Conservation (phyloP, 2,329 filamentous ascomycete genomes). For the Xylaria sp. region DNA sequence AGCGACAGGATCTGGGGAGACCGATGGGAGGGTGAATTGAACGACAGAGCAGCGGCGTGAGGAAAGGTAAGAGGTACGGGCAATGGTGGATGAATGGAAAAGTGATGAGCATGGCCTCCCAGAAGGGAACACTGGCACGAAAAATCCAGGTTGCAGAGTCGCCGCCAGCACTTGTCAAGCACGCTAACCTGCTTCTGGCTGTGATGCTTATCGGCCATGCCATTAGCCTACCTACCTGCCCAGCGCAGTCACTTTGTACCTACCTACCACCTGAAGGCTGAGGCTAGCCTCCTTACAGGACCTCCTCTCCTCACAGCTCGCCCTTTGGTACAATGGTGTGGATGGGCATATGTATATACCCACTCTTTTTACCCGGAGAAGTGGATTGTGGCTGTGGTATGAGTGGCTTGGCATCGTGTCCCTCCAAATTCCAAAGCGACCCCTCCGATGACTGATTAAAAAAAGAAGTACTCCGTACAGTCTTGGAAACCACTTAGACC, state of each 20-base stretch:
- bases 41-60: conserved; percentile 20
- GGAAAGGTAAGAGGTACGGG: conserved; percentile 4
- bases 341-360: background rate
- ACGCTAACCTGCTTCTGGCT: conserved; percentile 33
- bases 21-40: conserved; percentile 23
- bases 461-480: conserved; percentile 10
- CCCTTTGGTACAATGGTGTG: too few species aligned
- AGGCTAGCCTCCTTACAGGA: background rate
- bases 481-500: conserved; percentile 1
- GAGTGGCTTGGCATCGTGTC: conserved; percentile 29
- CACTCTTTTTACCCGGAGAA: background rate
- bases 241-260: background rate
- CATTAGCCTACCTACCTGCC: conserved; percentile 15
- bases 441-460: conserved; percentile 28
- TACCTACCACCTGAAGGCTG: background rate
- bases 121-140: conserved; percentile 39
- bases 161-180: conserved; percentile 19
- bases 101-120: conserved; percentile 31
- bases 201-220: conserved; percentile 30
- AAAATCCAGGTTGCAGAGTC: conserved; percentile 40
- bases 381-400: conserved; percentile 28
- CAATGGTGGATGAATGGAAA: conserved; percentile 26
- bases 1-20: conserved; percentile 12
- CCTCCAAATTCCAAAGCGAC: conserved; percentile 17
- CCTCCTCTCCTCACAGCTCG: conserved; percentile 12